Percentiles rank a stretch among this genome's conserved stretches.
phyloP scores from a whole-genome alignment of 2,329 filamentous ascomycete genomes.

The Trichophyton mentagrophytes region DNA sequence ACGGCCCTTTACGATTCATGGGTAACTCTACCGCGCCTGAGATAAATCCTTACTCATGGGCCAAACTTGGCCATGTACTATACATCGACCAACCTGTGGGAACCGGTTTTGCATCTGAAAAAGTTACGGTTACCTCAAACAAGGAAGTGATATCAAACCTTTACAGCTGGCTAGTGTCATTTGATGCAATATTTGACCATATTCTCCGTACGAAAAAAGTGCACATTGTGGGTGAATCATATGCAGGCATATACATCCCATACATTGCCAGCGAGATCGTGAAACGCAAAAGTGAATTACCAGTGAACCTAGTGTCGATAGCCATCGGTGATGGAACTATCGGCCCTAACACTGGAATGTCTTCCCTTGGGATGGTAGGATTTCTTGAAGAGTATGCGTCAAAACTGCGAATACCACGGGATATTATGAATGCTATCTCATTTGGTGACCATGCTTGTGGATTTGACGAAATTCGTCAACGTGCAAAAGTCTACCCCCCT shows the following conservation, averaged over 20 bases:
- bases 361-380: conserved; percentile 19
- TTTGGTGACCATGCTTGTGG: conserved; percentile 23
- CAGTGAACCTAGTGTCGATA: conserved; percentile 24
- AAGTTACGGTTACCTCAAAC: conserved; percentile 20
- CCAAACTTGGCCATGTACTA: conserved; percentile 21
- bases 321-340: conserved; percentile 27
- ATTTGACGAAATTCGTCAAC: conserved; percentile 20
- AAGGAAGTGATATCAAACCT: conserved; percentile 22
- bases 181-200: conserved; percentile 22
- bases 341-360: conserved; percentile 26
- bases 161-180: conserved; percentile 21
- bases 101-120: conserved; percentile 23
- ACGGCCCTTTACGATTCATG: conserved; percentile 23
- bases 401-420: conserved; percentile 18
- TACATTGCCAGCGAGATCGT: conserved; percentile 25
- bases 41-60: conserved; percentile 13
- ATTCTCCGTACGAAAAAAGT: conserved; percentile 20
- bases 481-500: conserved; percentile 22
- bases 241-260: conserved; percentile 28
- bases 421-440: conserved; percentile 20
- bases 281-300: conserved; percentile 17
- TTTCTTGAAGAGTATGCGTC: conserved; percentile 20
- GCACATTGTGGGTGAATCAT: conserved; percentile 29
- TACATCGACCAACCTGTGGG: conserved; percentile 29
- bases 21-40: conserved; percentile 14